Evolutionary conservation across 2,329 filamentous ascomycete species (phyloP).

Genomic region (Pyrenochaeta sp.): DNA sequence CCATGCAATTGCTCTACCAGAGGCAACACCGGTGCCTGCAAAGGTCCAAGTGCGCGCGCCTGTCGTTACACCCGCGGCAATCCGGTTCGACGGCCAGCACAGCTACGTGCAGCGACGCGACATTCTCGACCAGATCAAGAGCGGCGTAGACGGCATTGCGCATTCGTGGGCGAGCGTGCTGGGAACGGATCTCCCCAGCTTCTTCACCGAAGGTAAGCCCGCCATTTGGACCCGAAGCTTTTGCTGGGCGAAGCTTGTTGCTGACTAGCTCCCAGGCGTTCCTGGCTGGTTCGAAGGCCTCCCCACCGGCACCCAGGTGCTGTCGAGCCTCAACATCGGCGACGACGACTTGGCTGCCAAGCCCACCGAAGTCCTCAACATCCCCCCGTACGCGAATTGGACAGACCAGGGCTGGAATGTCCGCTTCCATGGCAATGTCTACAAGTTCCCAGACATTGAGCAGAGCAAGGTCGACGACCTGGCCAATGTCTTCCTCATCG

Average conservation of each 20-base stretch:
- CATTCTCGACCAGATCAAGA: constrained; percentile 43
- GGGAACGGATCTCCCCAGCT: constrained; percentile 46
- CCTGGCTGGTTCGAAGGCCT: constrained; percentile 72
- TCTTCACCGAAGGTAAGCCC: constrained; percentile 46
- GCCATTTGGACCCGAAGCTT: neutral
- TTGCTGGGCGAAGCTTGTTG: constrained; percentile 27
- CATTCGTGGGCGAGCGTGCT: constrained; percentile 45
- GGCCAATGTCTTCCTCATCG: constrained; percentile 75
- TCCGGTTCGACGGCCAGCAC: constrained; percentile 41
- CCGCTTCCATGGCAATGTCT: constrained; percentile 81
- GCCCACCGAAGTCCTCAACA: constrained; percentile 75
- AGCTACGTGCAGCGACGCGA: constrained; percentile 45
- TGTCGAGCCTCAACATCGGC: constrained; percentile 68
- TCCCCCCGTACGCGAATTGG: constrained; percentile 76
- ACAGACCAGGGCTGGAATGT: constrained; percentile 80
- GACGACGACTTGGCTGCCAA: constrained; percentile 66
- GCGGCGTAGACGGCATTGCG: constrained; percentile 38
- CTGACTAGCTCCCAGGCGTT: constrained; percentile 54
- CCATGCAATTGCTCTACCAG: constrained; percentile 41
- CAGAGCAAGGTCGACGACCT: constrained; percentile 71
- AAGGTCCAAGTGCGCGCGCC: constrained; percentile 40
- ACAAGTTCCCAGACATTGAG: constrained; percentile 76
- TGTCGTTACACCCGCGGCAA: constrained; percentile 43
- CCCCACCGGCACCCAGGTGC: constrained; percentile 68
- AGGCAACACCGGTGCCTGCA: constrained; percentile 40